Evolutionary conservation across 805 yeast genomes (phyloP).

Genomic region (Candida vartiovaarae): DNA sequence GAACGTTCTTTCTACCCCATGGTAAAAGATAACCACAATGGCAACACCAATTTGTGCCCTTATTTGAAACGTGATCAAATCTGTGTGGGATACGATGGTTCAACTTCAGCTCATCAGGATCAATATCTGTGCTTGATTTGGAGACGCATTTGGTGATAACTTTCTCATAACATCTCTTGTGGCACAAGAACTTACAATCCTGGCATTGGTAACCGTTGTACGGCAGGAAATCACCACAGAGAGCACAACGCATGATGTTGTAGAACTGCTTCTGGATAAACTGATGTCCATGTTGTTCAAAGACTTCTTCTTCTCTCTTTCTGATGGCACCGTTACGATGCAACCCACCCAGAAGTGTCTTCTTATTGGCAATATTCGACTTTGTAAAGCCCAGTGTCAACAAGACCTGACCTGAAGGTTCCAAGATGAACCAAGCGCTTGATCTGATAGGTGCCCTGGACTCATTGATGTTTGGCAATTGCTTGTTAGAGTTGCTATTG

Average conservation of each 20-base stretch:
- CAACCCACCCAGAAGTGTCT: constrained; percentile 48
- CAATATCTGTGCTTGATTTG: constrained; percentile 61
- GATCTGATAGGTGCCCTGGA: constrained; percentile 35
- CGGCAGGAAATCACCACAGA: constrained; percentile 91
- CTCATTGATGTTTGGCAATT: not conserved
- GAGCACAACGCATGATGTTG: constrained; percentile 94
- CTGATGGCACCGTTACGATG: constrained; percentile 98
- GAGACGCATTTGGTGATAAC: constrained; percentile 82
- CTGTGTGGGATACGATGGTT: constrained; percentile 97
- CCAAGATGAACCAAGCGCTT: constrained; percentile 83
- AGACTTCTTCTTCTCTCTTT: constrained; percentile 80
- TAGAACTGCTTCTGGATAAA: constrained; percentile 93
- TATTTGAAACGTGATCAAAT: constrained; percentile 84
- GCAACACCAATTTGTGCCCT: constrained; percentile 99
- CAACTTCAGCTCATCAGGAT: constrained; percentile 70
- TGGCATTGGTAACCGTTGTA: constrained; percentile 84
- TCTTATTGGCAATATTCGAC: constrained; percentile 41
- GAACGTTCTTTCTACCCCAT: constrained; percentile 86
- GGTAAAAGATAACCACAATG: constrained; percentile 97
- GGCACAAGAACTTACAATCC: constrained; percentile 75
- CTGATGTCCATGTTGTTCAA: constrained; percentile 95
- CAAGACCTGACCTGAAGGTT: constrained; percentile 89
- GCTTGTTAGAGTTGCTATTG: constrained; percentile 1
- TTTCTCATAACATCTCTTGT: constrained; percentile 71
- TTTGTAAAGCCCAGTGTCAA: constrained; percentile 76